Conservation (phyloP, 345 rosid species). For the Toxicodendron radicans region DNA sequence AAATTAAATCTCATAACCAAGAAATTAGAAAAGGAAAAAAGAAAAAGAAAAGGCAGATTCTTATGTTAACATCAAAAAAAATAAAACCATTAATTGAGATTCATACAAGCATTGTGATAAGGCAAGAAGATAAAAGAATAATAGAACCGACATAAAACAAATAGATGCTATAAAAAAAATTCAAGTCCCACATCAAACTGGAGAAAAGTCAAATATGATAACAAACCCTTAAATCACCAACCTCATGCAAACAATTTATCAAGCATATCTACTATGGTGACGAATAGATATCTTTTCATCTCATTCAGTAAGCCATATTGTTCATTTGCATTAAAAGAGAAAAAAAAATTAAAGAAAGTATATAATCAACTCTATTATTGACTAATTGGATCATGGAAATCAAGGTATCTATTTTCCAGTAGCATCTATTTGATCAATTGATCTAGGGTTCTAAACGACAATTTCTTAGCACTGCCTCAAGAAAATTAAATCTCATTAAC, state of each 20-base stretch:
- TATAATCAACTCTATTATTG: neutral
- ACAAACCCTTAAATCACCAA: neutral
- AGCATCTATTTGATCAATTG: neutral
- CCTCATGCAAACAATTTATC: neutral
- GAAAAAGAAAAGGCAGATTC: neutral
- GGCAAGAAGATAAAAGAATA: neutral
- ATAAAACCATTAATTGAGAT: neutral
- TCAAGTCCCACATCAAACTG: neutral
- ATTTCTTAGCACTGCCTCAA: too few species aligned
- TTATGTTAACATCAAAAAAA: slow-evolving; percentile 3
- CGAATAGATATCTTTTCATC: neutral
- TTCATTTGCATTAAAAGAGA: neutral
- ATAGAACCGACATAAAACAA: neutral
- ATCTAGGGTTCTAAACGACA: too few species aligned
- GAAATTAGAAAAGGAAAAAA: neutral
- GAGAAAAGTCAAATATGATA: neutral
- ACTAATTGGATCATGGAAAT: neutral
- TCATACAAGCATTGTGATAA: neutral
- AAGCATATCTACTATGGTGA: neutral
- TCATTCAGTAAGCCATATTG: neutral
- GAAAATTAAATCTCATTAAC: too few species aligned
- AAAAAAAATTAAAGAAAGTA: neutral
- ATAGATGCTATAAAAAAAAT: neutral
- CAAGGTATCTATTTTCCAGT: neutral
- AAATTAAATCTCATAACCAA: neutral